Conservation (phyloP, 768 basidiomycete genomes). For the Russula griseocarnosa region DNA sequence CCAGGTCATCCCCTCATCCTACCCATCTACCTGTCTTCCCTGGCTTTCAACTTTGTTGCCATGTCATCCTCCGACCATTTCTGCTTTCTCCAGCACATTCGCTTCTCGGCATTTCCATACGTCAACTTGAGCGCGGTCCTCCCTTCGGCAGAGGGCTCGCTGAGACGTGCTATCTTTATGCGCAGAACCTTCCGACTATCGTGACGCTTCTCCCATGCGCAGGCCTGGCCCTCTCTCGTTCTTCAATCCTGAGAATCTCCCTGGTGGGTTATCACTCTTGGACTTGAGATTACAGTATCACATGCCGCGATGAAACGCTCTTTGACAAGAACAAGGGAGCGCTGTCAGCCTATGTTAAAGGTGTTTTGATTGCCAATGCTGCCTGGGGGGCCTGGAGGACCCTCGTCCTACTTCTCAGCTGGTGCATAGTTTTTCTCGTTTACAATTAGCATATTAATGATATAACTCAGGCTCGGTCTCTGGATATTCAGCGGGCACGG, state of each 20-base stretch:
- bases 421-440: slow-evolving; percentile 39
- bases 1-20: slow-evolving; percentile 78
- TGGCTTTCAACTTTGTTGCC: slow-evolving; percentile 69
- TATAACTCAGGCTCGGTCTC: slow-evolving; percentile 57
- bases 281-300: slow-evolving; percentile 43
- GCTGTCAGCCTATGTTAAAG: slow-evolving; percentile 72
- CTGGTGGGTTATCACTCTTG: slow-evolving; percentile 44
- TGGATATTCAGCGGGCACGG: slow-evolving; percentile 75
- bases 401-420: slow-evolving; percentile 63
- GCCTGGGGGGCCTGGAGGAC: slow-evolving; percentile 77
- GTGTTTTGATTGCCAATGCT: slow-evolving; percentile 73
- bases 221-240: slow-evolving; percentile 65
- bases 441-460: not conserved
- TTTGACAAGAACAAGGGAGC: slow-evolving; percentile 61
- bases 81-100: slow-evolving; percentile 78
- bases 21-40: slow-evolving; percentile 77
- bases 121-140: slow-evolving; percentile 41
- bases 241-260: slow-evolving; percentile 42
- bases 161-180: slow-evolving; percentile 79
- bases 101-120: slow-evolving; percentile 58
- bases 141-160: slow-evolving; percentile 26
- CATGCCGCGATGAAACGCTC: slow-evolving; percentile 65
- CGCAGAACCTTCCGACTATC: slow-evolving; percentile 82
- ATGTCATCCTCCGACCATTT: slow-evolving; percentile 81
- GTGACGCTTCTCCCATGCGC: slow-evolving; percentile 81